Percentiles rank a stretch among this genome's conserved stretches.
Conservation (phyloP, 1,284 basidiomycete species). For the Trametes pubescens region DNA sequence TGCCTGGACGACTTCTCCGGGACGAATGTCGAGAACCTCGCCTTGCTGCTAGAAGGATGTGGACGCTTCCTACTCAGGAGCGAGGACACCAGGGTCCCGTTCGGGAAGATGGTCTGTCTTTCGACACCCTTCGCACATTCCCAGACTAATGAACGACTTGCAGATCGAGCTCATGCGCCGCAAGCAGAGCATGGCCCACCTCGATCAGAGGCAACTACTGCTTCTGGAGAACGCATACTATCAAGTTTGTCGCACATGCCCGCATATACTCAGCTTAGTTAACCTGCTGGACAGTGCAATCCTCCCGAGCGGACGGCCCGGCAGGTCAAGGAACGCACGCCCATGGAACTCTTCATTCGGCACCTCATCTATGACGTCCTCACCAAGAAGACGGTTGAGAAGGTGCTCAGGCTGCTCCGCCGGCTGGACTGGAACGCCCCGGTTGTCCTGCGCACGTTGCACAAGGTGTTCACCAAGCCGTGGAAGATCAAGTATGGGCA, state of each 20-base stretch:
- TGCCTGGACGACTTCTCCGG: conserved; percentile 95
- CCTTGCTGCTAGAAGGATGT: conserved; percentile 92
- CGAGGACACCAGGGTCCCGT: conserved; percentile 88
- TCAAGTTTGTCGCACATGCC: conserved; percentile 62
- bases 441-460: conserved; percentile 58
- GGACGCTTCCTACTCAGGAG: conserved; percentile 91
- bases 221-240: conserved; percentile 99
- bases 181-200: conserved; percentile 92
- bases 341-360: conserved; percentile 92
- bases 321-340: conserved; percentile 85
- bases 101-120: conserved; percentile 75
- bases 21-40: conserved; percentile 93
- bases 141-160: conserved; percentile 9
- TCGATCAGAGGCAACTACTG: conserved; percentile 90
- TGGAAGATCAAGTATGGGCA: conserved; percentile 97
- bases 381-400: conserved; percentile 90
- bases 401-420: conserved; percentile 89
- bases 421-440: conserved; percentile 96
- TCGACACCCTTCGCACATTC: neutral
- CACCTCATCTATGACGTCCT: conserved; percentile 94
- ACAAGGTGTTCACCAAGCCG: conserved; percentile 92
- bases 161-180: conserved; percentile 94
- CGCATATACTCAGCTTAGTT: conserved; percentile 3
- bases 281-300: conserved; percentile 73
- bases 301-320: conserved; percentile 92